Percentiles rank a stretch among this genome's conserved stretches.
phyloP scores from a whole-genome alignment of 2,329 filamentous ascomycete species.

The Claviceps sp. region DNA sequence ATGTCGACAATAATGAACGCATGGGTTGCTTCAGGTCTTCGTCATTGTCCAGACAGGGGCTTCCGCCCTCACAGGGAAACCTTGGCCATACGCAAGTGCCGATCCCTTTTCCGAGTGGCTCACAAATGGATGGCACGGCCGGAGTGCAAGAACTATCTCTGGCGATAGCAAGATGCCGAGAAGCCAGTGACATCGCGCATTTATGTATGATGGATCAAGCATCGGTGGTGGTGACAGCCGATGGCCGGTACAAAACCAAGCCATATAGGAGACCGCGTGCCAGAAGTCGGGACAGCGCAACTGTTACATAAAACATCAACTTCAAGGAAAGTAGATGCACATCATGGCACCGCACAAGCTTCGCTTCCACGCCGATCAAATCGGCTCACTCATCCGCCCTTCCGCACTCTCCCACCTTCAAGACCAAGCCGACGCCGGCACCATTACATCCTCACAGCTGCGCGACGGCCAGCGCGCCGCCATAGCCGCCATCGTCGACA shows the following conservation, averaged over 20 bases:
- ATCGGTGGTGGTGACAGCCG: no score
- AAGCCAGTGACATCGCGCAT: background rate
- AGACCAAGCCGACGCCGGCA: constrained; percentile 33
- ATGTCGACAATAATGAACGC: no score
- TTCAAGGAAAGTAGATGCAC: no score
- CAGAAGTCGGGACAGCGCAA: background rate
- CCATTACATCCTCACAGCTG: constrained; percentile 29
- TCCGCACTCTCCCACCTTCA: constrained; percentile 43
- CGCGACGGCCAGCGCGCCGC: constrained; percentile 44
- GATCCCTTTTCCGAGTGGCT: no score
- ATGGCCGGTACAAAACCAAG: background rate
- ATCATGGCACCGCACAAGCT: constrained; percentile 8
- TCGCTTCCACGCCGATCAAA: constrained; percentile 59
- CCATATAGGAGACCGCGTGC: background rate
- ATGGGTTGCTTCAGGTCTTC: no score
- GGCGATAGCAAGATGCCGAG: background rate
- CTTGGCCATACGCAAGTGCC: no score
- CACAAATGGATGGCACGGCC: no score
- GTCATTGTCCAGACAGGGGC: no score
- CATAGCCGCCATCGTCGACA: constrained; percentile 50
- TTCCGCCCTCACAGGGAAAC: no score
- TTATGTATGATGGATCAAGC: background rate
- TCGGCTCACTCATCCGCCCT: constrained; percentile 57
- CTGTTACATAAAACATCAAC: background rate
- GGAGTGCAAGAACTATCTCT: background rate